Percentiles rank a stretch among this genome's conserved stretches.
These are phyloP conservation scores for Panicum virgatum DNA, from an alignment of 202 grass and related monocot genomes.

Conservation along the genomic window DNA sequence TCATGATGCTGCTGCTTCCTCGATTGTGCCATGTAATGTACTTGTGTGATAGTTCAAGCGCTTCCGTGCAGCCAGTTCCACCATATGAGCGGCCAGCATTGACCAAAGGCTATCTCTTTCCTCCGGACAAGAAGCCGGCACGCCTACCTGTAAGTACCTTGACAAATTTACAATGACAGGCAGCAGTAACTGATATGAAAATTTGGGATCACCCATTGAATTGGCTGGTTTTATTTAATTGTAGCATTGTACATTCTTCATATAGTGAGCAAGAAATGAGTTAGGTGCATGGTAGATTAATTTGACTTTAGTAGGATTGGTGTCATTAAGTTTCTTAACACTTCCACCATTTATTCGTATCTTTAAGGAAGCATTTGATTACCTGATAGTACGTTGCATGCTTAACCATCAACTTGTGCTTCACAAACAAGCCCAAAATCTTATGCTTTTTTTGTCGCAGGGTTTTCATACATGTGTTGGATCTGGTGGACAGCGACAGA, in stretches of 20 bases:
- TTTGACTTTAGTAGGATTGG: neutral
- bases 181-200: neutral
- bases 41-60: constrained; percentile 11
- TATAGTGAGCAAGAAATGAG: neutral
- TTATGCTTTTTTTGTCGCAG: constrained; percentile 46
- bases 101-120: constrained; percentile 93
- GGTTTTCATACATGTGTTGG: constrained; percentile 96
- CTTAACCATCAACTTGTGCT: neutral
- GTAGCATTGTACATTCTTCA: neutral
- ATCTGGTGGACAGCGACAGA: constrained; percentile 79
- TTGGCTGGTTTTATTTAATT: neutral
- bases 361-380: neutral
- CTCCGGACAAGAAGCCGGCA: constrained; percentile 85
- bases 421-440: neutral
- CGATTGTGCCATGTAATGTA: neutral
- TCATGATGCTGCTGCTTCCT: neutral
- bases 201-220: neutral
- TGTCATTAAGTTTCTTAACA: neutral
- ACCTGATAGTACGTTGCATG: neutral
- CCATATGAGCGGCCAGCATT: constrained; percentile 92
- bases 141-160: constrained; percentile 72
- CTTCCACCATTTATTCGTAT: neutral
- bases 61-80: constrained; percentile 60
- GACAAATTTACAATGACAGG: constrained; percentile 15
- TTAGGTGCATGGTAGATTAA: neutral